Evolutionary conservation across 208 protist genomes (phyloP), one percentile per base, ranked within the genome.

Genomic region (Polymyxa betae): DNA sequence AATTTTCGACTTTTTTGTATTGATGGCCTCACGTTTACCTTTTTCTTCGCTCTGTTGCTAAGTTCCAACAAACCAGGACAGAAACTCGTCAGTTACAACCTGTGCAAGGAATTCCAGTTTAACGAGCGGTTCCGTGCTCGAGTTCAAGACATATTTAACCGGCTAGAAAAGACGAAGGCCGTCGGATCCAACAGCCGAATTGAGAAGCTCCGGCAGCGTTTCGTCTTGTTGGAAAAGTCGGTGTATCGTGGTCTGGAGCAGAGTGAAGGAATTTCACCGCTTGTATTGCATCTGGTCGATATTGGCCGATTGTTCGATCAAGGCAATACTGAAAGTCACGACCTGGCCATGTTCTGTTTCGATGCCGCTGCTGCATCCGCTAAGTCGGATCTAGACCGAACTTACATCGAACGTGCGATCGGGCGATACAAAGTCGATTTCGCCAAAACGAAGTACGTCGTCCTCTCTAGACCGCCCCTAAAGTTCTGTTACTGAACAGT

Each of bases 241-340:
- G 16, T 43, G n/a, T 35, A 82, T 5, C 72, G 72, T 38, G 5
- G 16, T 5, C 5, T 43, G n/a, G n/a, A 5, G 72, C 5, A 40
- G 40, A n/a, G 10, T 5, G 10, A 35, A 38, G 72, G n/a, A 82
- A 35, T 38, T 35, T 43, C 72, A 45, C 10, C 72, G 16, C 40
- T 40, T 5, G 35, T 82, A 5, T 43, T 12, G n/a, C 72, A 82
- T 43, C 72, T 82, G 72, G n/a, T 82, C 72, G 72, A 82, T 43
- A 35, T 82, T 5, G 72, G 35, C 10, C 72, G 72, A 12, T 35
- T 82, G 72, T 82, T 82, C 72, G 35, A 82, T n/a, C 16, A 5
- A n/a, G 35, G 35, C 5, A 35, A 43, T 43, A 5, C 5, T 20
- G 72, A 82, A 20, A 82, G 72, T n/a, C 10, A 5, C 72, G 72